Evolutionary conservation across 2,329 filamentous ascomycete species (phyloP), one percentile per base, ranked within the genome.

Genomic region (Fusarium protoensiforme): DNA sequence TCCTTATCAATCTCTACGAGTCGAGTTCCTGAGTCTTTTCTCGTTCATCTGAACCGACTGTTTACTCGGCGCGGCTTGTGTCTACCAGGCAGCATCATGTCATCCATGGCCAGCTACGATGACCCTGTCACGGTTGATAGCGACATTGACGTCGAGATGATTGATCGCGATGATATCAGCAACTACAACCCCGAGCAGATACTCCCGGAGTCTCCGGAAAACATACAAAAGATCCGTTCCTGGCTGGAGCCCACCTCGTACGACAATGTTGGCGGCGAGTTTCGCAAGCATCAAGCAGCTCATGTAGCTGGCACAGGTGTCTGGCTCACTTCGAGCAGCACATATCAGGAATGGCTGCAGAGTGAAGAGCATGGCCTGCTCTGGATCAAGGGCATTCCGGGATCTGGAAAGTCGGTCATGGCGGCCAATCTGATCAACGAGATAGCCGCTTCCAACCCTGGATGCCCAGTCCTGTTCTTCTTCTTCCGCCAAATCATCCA

Each of bases 401-500:
- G 83, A 1, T 80, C 81, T 4, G 84, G 84, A 3, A 83, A 83
- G 69, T 83, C 81, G 6, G 81, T 83, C 22, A 73, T 81, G 22
- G 78, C 80, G 3, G 79, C 80, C 3, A 77, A 36, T 1, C 56
- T 81, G 6, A 63, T 78, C 31, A 14, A 75, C 3, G 51, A 76
- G 8, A 31, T 73, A 3, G n/a, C 43, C 31, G 38, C 20, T 31
- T 27, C 58, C 13, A 43, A 57, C 0, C 61, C 60, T 1, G 5
- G 74, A 48, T 20, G 31, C 41, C 80, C 81, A 0, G 79, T 84
- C 0, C 73, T 84, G 0, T 82, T 78, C 69, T 84, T 84, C 69
- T 84, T 84, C 73, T 84, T 83, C 51, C 78, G 83, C 2, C 80
- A 83, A 61, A 84, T 82, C 35, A 79, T 84, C 51, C 76, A 80